Evolutionary conservation across 2,329 filamentous ascomycete species (phyloP), one percentile per base, ranked within the genome.

Genomic region (Eurotiales sp.): DNA sequence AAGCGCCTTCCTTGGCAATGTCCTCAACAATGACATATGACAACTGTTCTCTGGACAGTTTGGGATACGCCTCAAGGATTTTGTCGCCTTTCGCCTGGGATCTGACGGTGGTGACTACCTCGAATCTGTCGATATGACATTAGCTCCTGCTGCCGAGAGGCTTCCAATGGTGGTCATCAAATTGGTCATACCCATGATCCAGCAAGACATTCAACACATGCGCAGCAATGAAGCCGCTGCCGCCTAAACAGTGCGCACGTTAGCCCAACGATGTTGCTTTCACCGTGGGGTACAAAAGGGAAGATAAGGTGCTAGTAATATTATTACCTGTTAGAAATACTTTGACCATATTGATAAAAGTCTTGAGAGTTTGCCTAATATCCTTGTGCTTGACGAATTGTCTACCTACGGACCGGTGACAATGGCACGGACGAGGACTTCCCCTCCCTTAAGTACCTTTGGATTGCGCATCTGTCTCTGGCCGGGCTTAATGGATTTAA

Each of bases 1-100:
- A 95, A 21, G 86, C 87, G 15, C 80, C 80, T 19, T 83, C 77
- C 55, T 82, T 64, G 0, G 85, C 84, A 57, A 95, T 84, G 58
- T 95, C 87, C 44, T 82, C 77, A 11, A 95, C 86, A 54, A 92
- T 79, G 30, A 72, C 77, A 62, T 84, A 87, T 52, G 78, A 78
- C 27, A 87, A 74, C 63, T 81, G 79, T 51, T 79, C 77, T 51
- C 79, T 77, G 2, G 77, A 71, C 7, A 72, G 68, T 23, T 64
- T 68, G 40, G 77, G 73, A 60, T 83, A 77, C 17, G 75, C 76
- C 17, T 75, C 70, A 53, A 79, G 75, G 61, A 85, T 84, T 61
- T 76, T 79, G 57, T 82, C 73, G 36, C 80, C 83, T 64, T 86
- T 85, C 30, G 79, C 76, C 55, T 81, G 74, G 0, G 79, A 82